phyloP scores from a whole-genome alignment of 805 yeast species.

The Candida glaebosa region DNA sequence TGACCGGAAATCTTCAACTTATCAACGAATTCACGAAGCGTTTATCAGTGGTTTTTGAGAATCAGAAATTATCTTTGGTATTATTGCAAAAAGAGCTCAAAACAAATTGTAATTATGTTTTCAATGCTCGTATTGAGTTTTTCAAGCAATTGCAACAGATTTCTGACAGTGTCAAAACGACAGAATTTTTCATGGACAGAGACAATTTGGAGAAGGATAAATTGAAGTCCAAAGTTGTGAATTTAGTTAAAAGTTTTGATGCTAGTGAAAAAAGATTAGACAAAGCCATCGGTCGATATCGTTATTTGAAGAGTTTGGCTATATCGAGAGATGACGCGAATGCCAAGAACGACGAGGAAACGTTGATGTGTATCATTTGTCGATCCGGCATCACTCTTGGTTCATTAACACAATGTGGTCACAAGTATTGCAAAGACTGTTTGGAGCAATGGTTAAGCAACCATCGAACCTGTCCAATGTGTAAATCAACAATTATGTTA shows the following conservation, averaged over 20 bases:
- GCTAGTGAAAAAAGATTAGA: constrained; percentile 13
- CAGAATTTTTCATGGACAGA: constrained; percentile 11
- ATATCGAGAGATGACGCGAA: constrained; percentile 6
- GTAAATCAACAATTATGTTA: constrained; percentile 52
- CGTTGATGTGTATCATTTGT: constrained; percentile 72
- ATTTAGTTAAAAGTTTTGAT: constrained; percentile 3
- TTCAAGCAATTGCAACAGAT: constrained; percentile 80
- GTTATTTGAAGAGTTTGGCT: constrained; percentile 30
- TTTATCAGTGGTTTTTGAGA: constrained; percentile 27
- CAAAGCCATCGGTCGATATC: constrained; percentile 31
- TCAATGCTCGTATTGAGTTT: constrained; percentile 77
- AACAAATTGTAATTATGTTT: constrained; percentile 56
- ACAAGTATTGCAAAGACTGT: constrained; percentile 82
- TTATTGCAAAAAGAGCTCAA: constrained; percentile 46
- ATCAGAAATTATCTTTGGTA: constrained; percentile 40
- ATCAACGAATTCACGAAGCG: not conserved
- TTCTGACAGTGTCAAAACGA: constrained; percentile 72
- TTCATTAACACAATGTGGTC: constrained; percentile 86
- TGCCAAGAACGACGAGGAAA: constrained; percentile 16
- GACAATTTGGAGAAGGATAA: constrained; percentile 14
- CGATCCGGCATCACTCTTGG: constrained; percentile 68
- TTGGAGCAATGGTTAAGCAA: constrained; percentile 66
- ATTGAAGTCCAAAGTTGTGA: not conserved
- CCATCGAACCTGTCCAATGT: constrained; percentile 71
- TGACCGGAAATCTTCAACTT: not conserved